phyloP scores from a whole-genome alignment of 1,139 yeast genomes.

The Sugiyamaella sp. region DNA sequence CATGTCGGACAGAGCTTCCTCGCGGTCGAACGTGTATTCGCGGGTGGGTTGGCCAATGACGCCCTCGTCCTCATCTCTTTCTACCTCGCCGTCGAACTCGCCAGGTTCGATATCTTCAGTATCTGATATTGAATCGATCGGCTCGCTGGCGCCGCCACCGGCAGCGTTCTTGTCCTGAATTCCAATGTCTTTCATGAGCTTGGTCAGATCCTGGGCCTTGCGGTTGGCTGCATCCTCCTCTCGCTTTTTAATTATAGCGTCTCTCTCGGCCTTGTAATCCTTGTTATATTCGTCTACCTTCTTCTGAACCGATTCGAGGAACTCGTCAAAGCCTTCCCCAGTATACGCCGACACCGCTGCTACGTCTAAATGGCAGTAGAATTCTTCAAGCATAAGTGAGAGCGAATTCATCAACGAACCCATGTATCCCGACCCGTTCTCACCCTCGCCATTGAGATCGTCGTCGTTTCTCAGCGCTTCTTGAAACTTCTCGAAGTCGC shows the following conservation, averaged over 20 bases:
- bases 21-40: conserved; percentile 74
- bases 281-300: conserved; percentile 88
- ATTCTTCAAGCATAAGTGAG: conserved; percentile 96
- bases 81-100: conserved; percentile 55
- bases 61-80: conserved; percentile 34
- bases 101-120: conserved; percentile 51
- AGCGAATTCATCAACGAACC: conserved; percentile 88
- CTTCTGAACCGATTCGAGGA: conserved; percentile 75
- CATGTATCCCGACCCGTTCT: conserved; percentile 90
- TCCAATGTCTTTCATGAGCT: conserved; percentile 83
- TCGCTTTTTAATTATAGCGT: conserved; percentile 73
- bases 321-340: conserved; percentile 93
- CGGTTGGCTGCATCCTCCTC: conserved; percentile 73
- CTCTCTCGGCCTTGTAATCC: conserved; percentile 85
- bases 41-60: conserved; percentile 49
- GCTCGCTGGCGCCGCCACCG: conserved; percentile 22
- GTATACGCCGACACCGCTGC: conserved; percentile 91
- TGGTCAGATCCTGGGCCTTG: conserved; percentile 69
- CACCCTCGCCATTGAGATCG: conserved; percentile 64
- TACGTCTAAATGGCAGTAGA: conserved; percentile 88
- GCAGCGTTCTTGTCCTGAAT: conserved; percentile 39
- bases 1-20: conserved; percentile 36
- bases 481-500: conserved; percentile 92
- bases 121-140: conserved; percentile 74
- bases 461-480: conserved; percentile 62